Conservation (phyloP, 257 asterid species). For the Mentha longifolia region DNA sequence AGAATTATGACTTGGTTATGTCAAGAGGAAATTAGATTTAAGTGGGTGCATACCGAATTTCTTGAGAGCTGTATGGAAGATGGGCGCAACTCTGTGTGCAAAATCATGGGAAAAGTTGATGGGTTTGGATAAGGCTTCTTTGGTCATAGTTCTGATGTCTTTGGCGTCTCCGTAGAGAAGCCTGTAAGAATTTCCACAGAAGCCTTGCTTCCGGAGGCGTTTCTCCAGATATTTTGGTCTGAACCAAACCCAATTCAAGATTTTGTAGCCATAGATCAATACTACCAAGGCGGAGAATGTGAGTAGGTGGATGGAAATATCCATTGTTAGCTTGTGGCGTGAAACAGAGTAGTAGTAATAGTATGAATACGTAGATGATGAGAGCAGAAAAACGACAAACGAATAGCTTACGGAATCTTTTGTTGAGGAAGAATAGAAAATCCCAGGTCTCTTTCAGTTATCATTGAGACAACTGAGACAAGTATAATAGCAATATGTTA, state of each 20-base stretch:
- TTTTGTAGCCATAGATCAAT: constrained; percentile 33
- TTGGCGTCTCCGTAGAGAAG: constrained; percentile 44
- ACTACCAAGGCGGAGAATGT: constrained; percentile 13
- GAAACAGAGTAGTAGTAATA: neutral
- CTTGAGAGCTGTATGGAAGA: constrained; percentile 12
- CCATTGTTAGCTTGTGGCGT: constrained; percentile 15
- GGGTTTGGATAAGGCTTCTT: constrained; percentile 49
- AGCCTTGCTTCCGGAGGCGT: constrained; percentile 42
- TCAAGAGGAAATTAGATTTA: neutral
- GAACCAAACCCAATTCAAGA: constrained; percentile 42
- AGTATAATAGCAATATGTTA: no score
- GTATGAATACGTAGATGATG: neutral
- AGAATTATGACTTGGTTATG: no score
- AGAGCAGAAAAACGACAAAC: neutral
- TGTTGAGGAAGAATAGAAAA: neutral
- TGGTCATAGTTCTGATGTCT: constrained; percentile 29
- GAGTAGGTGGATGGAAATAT: neutral
- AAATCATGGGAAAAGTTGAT: constrained; percentile 42
- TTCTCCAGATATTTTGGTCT: constrained; percentile 40
- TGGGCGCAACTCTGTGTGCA: constrained; percentile 41
- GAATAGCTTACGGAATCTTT: neutral
- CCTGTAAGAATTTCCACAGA: constrained; percentile 44
- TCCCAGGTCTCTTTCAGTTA: neutral
- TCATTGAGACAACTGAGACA: no score
- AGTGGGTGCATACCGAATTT: constrained; percentile 32